phyloP scores from a whole-genome alignment of 108 stramenopile species.

The Poteriospumella lacustris region DNA sequence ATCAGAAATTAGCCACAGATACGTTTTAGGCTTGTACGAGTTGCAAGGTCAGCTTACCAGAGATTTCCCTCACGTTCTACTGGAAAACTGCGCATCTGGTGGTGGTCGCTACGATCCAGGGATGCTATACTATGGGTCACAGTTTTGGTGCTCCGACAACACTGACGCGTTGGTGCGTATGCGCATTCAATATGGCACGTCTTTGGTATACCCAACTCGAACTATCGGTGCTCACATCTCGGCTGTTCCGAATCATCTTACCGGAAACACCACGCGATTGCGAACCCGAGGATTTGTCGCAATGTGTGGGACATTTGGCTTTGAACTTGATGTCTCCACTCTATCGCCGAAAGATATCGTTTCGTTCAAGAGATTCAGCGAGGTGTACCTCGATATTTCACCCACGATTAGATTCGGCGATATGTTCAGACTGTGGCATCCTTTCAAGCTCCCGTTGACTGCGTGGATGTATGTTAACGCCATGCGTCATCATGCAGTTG shows the following conservation, averaged over 20 bases:
- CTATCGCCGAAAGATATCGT: neutral
- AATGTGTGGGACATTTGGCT: conserved; percentile 31
- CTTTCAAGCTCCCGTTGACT: conserved; percentile 12
- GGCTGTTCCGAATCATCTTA: conserved; percentile 28
- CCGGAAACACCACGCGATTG: conserved; percentile 4
- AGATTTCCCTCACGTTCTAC: conserved; percentile 29
- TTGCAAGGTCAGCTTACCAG: neutral
- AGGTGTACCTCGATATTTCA: neutral
- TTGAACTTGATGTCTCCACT: conserved; percentile 22
- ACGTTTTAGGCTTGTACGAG: conserved; percentile 22
- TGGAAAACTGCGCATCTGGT: conserved; percentile 29
- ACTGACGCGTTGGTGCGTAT: conserved; percentile 29
- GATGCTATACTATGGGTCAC: conserved; percentile 31
- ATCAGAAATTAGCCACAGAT: neutral
- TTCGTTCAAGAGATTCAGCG: neutral
- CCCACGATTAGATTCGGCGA: neutral
- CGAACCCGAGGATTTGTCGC: conserved; percentile 28
- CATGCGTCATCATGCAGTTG: neutral
- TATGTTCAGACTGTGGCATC: conserved; percentile 18
- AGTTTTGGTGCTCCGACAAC: conserved; percentile 34
- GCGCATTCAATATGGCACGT: conserved; percentile 26
- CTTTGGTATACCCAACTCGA: conserved; percentile 23
- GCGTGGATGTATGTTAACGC: neutral
- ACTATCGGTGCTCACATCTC: conserved; percentile 30
- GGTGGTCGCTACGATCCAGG: conserved; percentile 32